Evolutionary conservation across 495 filamentous ascomycete genomes (phyloP).

Genomic region (Penicillium samsonianum): DNA sequence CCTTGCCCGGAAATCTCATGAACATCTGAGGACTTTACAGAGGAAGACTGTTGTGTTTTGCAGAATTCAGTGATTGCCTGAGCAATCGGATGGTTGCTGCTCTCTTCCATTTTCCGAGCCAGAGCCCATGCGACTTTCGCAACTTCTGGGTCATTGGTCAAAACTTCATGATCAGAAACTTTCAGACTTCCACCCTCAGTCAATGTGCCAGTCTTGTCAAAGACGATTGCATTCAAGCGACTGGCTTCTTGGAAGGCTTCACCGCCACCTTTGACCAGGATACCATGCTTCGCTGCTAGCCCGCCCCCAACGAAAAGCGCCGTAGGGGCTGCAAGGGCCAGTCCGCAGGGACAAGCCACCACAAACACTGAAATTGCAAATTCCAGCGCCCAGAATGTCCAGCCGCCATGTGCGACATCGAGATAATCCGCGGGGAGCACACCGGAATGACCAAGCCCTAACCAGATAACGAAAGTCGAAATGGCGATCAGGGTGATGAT

Average conservation of each 20-base stretch:
- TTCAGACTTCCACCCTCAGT: constrained; percentile 80
- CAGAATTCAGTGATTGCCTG: constrained; percentile 77
- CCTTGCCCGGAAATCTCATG: constrained; percentile 83
- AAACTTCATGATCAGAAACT: constrained; percentile 69
- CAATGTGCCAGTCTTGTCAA: constrained; percentile 95
- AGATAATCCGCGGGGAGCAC: constrained; percentile 65
- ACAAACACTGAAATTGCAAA: constrained; percentile 97
- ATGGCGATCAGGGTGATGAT: constrained; percentile 80
- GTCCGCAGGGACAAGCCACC: constrained; percentile 90
- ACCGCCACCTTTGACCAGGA: constrained; percentile 92
- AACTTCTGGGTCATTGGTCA: constrained; percentile 42
- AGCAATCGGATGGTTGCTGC: constrained; percentile 84
- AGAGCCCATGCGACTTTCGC: constrained; percentile 50
- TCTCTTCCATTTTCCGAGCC: constrained; percentile 71
- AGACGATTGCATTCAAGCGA: constrained; percentile 80
- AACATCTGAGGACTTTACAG: constrained; percentile 49
- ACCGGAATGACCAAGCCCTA: constrained; percentile 71
- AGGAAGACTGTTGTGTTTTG: constrained; percentile 33
- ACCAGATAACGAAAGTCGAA: constrained; percentile 80
- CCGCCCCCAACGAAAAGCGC: constrained; percentile 91
- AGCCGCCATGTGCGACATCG: constrained; percentile 67
- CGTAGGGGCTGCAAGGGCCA: constrained; percentile 89
- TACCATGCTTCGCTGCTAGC: constrained; percentile 82
- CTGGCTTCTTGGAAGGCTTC: constrained; percentile 96
- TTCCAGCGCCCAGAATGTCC: constrained; percentile 83